Percentiles rank a stretch among this genome's conserved stretches.
These are phyloP conservation scores for Abelmoschus esculentus DNA, from an alignment of 345 rosid species.

Conservation along the genomic window DNA sequence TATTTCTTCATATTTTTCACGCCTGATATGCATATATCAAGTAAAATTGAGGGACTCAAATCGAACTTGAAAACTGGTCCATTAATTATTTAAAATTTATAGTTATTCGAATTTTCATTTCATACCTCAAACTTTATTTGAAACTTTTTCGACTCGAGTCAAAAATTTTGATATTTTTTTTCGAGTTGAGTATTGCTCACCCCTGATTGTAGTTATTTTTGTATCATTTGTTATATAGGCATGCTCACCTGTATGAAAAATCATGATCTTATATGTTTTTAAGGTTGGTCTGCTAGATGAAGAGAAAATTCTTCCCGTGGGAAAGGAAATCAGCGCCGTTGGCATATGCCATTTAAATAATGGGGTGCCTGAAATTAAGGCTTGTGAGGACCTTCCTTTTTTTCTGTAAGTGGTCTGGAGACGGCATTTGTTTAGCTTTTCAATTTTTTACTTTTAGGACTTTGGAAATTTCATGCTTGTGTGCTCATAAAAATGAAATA, in stretches of 20 bases:
- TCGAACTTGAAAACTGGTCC: too few species aligned
- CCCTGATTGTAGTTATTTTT: neutral
- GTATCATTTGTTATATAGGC: neutral
- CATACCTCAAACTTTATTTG: too few species aligned
- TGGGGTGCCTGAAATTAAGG: constrained; percentile 70
- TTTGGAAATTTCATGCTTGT: neutral
- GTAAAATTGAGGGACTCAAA: too few species aligned
- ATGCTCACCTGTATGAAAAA: neutral
- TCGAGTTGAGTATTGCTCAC: too few species aligned
- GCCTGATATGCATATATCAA: too few species aligned
- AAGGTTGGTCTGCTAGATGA: constrained; percentile 89
- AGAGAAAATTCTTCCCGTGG: constrained; percentile 85
- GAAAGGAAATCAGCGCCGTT: constrained; percentile 59
- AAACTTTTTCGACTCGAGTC: too few species aligned
- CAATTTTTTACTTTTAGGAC: neutral
- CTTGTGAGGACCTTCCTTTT: constrained; percentile 82
- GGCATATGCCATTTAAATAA: constrained; percentile 48
- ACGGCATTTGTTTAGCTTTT: neutral
- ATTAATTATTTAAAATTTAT: too few species aligned
- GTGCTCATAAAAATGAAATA: neutral
- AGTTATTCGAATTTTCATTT: too few species aligned
- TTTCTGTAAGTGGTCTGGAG: constrained; percentile 56
- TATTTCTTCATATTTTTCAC: too few species aligned
- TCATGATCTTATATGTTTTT: constrained; percentile 1
- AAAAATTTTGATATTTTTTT: too few species aligned